Evolutionary conservation across 352 stramenopile genomes (phyloP), one percentile per base, ranked within the genome.

Genomic region (Saprolegnia parasitica): DNA sequence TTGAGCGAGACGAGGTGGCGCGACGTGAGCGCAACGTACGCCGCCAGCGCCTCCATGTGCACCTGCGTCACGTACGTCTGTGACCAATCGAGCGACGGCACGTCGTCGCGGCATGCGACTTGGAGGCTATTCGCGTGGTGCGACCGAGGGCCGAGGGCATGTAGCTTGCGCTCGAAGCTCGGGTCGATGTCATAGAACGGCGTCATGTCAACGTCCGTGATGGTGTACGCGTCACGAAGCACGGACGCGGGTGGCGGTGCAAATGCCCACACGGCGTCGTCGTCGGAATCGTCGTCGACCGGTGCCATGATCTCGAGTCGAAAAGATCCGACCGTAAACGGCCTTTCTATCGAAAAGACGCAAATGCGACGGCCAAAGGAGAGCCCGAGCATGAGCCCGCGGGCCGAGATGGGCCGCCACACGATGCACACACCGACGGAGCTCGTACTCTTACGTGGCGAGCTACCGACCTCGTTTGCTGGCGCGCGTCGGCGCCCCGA

Each of bases 11-110:
- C 32, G 23, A 67, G 42, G 58, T 67, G n/a, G 40, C 21, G 58
- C 20, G 49, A 55, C 8, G 40, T 67, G 23, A 67, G 50, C 29
- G 58, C 52, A 9, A 67, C 45, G 23, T 67, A 67, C n/a, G 54
- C 58, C 1, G 58, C 8, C 1, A 67, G 58, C 15, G 58, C 58
- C 6, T 21, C 26, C 20, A 67, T 24, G n/a, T 67, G 37, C 4
- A 23, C 21, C 5, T 15, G 4, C n/a, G 10, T 15, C 13, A 49
- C 40, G 20, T 37, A 55, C 16, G 58, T 56, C 18, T 6, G 18
- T 8, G 21, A 8, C 58, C 58, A 67, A 18, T 67, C 32, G n/a
- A 67, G 10, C 4, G n/a, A n/a, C 16, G 49, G 21, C 0, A 42
- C 10, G 15, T 56, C 20, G 37, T 42, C 18, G 21, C 39, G n/a